Percentiles rank a stretch among this genome's conserved stretches.
Evolutionary conservation across 495 filamentous ascomycete genomes (phyloP).

Genomic region (Penicillium fimorum): DNA sequence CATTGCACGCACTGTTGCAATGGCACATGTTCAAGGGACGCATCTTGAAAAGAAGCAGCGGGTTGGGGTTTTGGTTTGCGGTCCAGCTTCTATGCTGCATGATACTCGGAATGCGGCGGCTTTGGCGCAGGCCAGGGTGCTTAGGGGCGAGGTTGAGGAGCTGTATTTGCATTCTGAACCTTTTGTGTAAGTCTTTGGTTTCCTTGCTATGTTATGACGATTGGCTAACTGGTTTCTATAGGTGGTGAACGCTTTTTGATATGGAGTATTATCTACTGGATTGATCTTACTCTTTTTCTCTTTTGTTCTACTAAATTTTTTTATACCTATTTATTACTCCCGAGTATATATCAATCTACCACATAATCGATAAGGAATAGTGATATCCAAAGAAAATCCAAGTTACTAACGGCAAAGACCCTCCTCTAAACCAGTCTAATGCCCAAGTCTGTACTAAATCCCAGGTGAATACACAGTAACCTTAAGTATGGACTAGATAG

Average conservation of each 20-base stretch:
- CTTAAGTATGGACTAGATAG: conserved; percentile 1
- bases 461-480: neutral
- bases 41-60: conserved; percentile 23
- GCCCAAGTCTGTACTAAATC: conserved; percentile 1
- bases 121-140: conserved; percentile 38
- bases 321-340: neutral
- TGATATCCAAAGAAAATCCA: neutral
- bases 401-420: neutral
- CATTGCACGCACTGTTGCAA: conserved; percentile 29
- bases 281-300: neutral
- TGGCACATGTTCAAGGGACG: conserved; percentile 12
- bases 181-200: conserved; percentile 43
- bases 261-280: neutral
- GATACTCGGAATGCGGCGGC: conserved; percentile 51
- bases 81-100: conserved; percentile 49
- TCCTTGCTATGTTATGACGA: neutral
- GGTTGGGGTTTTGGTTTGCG: conserved; percentile 50
- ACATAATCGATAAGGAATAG: neutral
- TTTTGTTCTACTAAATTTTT: neutral
- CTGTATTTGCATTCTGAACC: conserved; percentile 54
- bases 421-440: conserved; percentile 1
- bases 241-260: conserved; percentile 4
- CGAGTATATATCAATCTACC: neutral
- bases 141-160: conserved; percentile 42
- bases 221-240: conserved; percentile 3